These are phyloP conservation scores for Globisporangium canariense DNA, from an alignment of 352 stramenopile species.

Conservation along the genomic window DNA sequence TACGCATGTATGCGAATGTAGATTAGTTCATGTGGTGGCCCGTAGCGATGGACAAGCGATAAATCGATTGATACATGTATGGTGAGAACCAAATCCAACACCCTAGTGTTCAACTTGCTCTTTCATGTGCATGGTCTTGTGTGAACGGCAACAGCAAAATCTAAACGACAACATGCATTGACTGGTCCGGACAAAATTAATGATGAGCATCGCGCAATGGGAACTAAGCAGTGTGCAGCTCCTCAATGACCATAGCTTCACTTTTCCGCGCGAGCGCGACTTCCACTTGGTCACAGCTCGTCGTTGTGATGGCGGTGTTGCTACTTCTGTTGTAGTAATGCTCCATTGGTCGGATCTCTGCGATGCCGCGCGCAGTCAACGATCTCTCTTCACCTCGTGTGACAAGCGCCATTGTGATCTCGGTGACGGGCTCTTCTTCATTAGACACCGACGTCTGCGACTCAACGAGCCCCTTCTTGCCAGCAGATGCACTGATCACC, in stretches of 20 bases:
- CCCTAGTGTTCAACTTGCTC: not conserved
- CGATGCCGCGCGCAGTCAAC: not conserved
- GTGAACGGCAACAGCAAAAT: not conserved
- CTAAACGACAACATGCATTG: not conserved
- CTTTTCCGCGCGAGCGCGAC: constrained; percentile 5
- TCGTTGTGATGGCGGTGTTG: not conserved
- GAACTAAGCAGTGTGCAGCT: not conserved
- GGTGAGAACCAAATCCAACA: not conserved
- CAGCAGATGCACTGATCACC: not conserved
- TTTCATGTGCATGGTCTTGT: not conserved
- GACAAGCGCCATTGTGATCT: not conserved
- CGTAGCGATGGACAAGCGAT: not conserved
- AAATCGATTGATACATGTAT: not conserved
- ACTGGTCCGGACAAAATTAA: not conserved
- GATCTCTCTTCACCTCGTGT: not conserved
- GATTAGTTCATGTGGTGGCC: not conserved
- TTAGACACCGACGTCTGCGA: not conserved
- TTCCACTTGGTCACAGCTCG: constrained; percentile 13
- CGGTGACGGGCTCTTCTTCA: not conserved
- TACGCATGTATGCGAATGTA: not conserved
- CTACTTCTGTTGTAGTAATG: not conserved
- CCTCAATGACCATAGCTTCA: not conserved
- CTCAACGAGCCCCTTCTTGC: not conserved
- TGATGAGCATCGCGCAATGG: not conserved
- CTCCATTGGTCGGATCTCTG: not conserved